phyloP scores from a whole-genome alignment of 176 grass and related monocot genomes.

The Cenchrus americanus region DNA sequence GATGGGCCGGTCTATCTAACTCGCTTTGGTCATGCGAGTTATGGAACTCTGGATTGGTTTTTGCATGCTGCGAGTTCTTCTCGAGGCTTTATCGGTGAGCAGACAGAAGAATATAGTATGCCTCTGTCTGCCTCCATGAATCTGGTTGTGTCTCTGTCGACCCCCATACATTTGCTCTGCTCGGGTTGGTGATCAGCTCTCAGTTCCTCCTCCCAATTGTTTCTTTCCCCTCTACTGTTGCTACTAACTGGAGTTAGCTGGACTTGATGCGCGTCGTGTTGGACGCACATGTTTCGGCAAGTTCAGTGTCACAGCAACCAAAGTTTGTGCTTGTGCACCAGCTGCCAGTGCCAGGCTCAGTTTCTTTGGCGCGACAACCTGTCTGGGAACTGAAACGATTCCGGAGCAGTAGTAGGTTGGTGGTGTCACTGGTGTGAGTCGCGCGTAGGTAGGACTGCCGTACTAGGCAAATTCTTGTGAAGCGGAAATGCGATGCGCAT shows the following conservation, averaged over 20 bases:
- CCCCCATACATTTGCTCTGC: not conserved
- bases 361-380: not conserved
- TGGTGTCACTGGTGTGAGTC: slow-evolving; percentile 5
- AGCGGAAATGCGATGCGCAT: not conserved
- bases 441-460: not conserved
- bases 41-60: not conserved
- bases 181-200: slow-evolving; percentile 37
- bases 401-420: not conserved
- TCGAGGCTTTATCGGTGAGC: slow-evolving; percentile 34
- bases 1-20: slow-evolving; percentile 57
- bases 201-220: not conserved
- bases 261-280: not conserved
- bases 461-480: not conserved
- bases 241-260: not conserved
- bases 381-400: not conserved
- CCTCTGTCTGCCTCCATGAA: not conserved
- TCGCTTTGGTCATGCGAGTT: not conserved
- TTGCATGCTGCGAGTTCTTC: not conserved
- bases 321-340: too few species aligned
- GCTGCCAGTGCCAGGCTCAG: not conserved
- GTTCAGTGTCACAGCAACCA: not conserved
- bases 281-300: not conserved
- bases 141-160: not conserved
- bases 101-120: slow-evolving; percentile 29
- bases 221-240: not conserved